These are phyloP conservation scores for Marvania coccoides DNA, from an alignment of 139 green algal genomes.

Conservation along the genomic window DNA sequence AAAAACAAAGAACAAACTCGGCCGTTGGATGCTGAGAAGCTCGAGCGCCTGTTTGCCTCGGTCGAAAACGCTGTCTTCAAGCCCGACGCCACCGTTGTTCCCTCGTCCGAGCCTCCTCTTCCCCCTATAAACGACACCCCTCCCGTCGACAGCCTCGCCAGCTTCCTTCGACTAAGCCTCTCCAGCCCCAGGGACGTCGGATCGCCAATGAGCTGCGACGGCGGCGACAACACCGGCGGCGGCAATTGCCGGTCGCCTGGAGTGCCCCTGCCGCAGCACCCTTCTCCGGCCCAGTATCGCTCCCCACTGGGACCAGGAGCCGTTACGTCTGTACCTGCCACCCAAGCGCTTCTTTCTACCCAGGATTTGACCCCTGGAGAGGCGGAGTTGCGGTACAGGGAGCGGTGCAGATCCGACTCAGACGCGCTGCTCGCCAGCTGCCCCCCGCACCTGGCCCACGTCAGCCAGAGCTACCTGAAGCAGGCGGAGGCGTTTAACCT, in stretches of 20 bases:
- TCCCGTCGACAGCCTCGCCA: background rate
- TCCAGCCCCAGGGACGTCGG: background rate
- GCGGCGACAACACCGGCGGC: background rate
- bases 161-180: background rate
- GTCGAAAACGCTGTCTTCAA: background rate
- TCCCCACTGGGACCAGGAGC: too few relatives aligned
- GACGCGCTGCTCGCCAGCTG: constrained; percentile 7
- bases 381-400: too few relatives aligned
- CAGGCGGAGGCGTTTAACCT: constrained; percentile 30
- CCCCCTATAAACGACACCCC: background rate
- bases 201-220: background rate
- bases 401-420: background rate
- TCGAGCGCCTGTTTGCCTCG: background rate
- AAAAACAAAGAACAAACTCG: background rate
- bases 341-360: too few relatives aligned
- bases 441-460: background rate
- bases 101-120: background rate
- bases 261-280: too few relatives aligned
- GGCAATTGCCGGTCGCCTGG: too few relatives aligned
- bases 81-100: background rate
- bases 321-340: too few relatives aligned
- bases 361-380: too few relatives aligned
- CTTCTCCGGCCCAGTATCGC: too few relatives aligned
- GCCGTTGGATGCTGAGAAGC: background rate
- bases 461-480: constrained; percentile 11